phyloP scores from a whole-genome alignment of 345 rosid genomes.

The Eucalyptus marginata region DNA sequence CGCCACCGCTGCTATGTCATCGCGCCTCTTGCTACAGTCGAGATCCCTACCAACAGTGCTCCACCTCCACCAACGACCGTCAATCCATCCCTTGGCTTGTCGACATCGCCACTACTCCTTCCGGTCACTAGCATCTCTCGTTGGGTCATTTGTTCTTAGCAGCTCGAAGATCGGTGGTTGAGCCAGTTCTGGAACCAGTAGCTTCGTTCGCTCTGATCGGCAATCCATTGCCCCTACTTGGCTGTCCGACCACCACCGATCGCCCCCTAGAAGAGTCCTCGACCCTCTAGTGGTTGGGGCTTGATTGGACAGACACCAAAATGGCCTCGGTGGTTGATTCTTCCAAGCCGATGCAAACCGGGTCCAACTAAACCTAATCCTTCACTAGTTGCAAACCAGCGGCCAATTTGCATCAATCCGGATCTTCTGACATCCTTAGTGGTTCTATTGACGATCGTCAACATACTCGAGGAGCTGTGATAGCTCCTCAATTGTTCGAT shows the following conservation, averaged over 20 bases:
- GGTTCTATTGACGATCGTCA: fast-evolving
- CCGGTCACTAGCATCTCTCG: fast-evolving
- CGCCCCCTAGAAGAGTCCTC: fast-evolving
- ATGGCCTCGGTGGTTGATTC: too few relatives aligned
- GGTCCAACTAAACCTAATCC: fast-evolving
- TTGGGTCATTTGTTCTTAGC: fast-evolving
- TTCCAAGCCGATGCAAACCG: fast-evolving
- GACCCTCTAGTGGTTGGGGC: too few relatives aligned
- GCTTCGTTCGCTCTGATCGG: fast-evolving
- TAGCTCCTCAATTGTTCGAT: fast-evolving
- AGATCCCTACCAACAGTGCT: too few relatives aligned
- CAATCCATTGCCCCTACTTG: too few relatives aligned
- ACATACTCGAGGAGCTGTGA: too few relatives aligned
- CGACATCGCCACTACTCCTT: too few relatives aligned
- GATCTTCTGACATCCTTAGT: fast-evolving
- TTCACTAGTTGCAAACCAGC: fast-evolving
- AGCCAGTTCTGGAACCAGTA: fast-evolving
- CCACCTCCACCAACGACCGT: fast-evolving
- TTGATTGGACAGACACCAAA: too few relatives aligned
- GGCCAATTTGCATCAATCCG: fast-evolving
- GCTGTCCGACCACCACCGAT: fast-evolving
- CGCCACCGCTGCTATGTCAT: fast-evolving
- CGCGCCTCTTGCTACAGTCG: too few relatives aligned
- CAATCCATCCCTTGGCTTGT: too few relatives aligned
- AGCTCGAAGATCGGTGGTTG: fast-evolving